These are phyloP conservation scores for Agaricus bisporus DNA, from an alignment of 768 basidiomycete species.

Conservation along the genomic window DNA sequence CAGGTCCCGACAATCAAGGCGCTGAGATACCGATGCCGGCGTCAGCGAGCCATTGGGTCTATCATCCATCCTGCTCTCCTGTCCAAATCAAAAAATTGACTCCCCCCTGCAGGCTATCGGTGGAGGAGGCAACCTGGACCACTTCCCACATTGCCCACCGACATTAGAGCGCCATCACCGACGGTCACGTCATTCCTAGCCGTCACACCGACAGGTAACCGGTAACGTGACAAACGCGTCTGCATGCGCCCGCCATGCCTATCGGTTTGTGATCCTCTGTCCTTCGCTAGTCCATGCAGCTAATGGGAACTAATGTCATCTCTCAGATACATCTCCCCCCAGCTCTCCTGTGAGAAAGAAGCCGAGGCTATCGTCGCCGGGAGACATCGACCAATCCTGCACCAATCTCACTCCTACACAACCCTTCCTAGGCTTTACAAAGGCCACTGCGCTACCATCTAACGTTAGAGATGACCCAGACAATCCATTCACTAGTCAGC, in stretches of 20 bases:
- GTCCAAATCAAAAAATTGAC: too few relatives aligned
- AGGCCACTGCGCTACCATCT: conserved; percentile 9
- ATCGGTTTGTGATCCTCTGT: neutral
- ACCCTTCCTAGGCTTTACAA: neutral
- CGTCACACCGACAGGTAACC: neutral
- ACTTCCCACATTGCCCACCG: neutral
- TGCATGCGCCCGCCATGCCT: neutral
- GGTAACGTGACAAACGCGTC: conserved; percentile 13
- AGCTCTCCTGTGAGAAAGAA: conserved; percentile 8
- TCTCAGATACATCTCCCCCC: neutral
- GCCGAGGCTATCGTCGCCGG: conserved; percentile 6
- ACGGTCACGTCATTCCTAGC: neutral
- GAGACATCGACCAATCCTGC: neutral
- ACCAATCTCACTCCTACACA: neutral
- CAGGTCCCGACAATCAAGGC: too few relatives aligned
- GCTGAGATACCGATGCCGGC: too few relatives aligned
- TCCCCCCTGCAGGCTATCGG: too few relatives aligned
- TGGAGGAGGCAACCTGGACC: too few relatives aligned
- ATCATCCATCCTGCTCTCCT: too few relatives aligned
- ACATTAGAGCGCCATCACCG: neutral
- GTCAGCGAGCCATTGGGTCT: too few relatives aligned
- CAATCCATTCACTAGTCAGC: conserved; percentile 31
- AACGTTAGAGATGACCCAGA: conserved; percentile 29
- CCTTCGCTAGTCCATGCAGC: neutral
- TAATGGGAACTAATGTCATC: too few relatives aligned